Evolutionary conservation across 1,284 basidiomycete species (phyloP).

Genomic region (Veloporphyrellus conicus): DNA sequence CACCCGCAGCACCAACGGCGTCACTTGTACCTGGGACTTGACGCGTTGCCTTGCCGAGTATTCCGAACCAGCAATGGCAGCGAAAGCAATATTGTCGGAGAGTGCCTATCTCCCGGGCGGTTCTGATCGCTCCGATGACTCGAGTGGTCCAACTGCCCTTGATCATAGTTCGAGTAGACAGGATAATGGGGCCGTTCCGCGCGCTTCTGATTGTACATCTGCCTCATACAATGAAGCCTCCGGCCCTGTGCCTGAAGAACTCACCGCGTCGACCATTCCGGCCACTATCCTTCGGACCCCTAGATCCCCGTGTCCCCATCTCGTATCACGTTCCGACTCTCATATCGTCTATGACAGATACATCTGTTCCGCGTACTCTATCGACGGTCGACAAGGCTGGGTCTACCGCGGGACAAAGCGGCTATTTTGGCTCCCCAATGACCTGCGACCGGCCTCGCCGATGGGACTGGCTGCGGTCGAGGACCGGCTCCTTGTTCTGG

Average conservation of each 20-base stretch:
- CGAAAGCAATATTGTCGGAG: background rate
- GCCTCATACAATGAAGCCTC: too few relatives aligned
- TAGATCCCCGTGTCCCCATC: slow-evolving; percentile 10
- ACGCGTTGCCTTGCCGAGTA: slow-evolving; percentile 12
- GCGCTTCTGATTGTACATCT: too few relatives aligned
- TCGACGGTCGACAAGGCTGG: slow-evolving; percentile 18
- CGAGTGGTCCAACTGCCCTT: too few relatives aligned
- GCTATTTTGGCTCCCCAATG: slow-evolving; percentile 21
- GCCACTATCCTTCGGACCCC: too few relatives aligned
- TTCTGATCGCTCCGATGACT: too few relatives aligned
- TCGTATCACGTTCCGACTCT: slow-evolving; percentile 16
- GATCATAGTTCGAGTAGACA: too few relatives aligned
- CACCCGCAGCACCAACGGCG: slow-evolving; percentile 15
- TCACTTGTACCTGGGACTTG: slow-evolving; percentile 21
- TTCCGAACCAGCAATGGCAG: background rate
- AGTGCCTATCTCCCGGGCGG: background rate
- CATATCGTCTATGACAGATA: slow-evolving; percentile 19
- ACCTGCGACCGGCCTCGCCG: slow-evolving; percentile 14
- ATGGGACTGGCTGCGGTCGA: slow-evolving; percentile 10
- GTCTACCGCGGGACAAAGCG: slow-evolving; percentile 14
- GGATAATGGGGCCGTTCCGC: too few relatives aligned
- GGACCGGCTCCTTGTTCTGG: slow-evolving; percentile 11
- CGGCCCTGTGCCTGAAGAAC: too few relatives aligned
- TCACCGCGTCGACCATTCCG: too few relatives aligned
- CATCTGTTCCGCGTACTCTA: slow-evolving; percentile 14